These are phyloP conservation scores for Geotrichum aggregatum DNA, from an alignment of 1,139 yeast species.

Conservation along the genomic window DNA sequence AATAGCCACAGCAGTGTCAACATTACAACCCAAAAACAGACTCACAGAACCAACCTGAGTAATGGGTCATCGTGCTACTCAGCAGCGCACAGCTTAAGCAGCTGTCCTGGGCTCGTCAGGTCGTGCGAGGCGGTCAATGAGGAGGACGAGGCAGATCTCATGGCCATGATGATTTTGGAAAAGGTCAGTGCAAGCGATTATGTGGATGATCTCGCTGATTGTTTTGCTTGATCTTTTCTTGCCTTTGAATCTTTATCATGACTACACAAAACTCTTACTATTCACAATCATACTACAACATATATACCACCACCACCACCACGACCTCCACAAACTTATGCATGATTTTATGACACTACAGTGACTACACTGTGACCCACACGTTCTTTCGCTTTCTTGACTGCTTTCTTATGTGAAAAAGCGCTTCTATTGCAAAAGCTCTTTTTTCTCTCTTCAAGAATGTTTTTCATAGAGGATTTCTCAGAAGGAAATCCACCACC, in stretches of 20 bases:
- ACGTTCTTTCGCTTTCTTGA: no score
- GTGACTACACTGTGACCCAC: no score
- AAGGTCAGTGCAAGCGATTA: conserved; percentile 34
- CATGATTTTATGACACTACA: no score
- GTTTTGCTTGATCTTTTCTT: conserved; percentile 2
- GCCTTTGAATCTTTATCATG: no score
- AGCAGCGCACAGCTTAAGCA: conserved; percentile 13
- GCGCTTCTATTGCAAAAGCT: background rate
- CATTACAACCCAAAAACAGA: background rate
- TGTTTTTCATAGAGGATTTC: no score
- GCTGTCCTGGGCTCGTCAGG: conserved; percentile 1
- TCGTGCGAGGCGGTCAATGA: conserved; percentile 20
- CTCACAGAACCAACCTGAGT: conserved; percentile 5
- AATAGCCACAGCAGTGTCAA: no score
- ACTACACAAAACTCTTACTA: no score
- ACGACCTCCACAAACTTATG: no score
- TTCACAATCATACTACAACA: no score
- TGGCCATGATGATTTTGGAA: conserved; percentile 38
- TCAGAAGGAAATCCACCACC: no score
- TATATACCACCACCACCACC: no score
- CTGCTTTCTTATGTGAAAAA: background rate
- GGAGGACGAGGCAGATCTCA: conserved; percentile 36
- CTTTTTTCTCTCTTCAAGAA: background rate
- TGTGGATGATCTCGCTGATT: conserved; percentile 26
- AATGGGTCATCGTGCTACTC: conserved; percentile 6